Percentiles rank a stretch among this genome's conserved stretches.
Conservation (phyloP, 768 basidiomycete genomes). For the Mrakia gelida region DNA sequence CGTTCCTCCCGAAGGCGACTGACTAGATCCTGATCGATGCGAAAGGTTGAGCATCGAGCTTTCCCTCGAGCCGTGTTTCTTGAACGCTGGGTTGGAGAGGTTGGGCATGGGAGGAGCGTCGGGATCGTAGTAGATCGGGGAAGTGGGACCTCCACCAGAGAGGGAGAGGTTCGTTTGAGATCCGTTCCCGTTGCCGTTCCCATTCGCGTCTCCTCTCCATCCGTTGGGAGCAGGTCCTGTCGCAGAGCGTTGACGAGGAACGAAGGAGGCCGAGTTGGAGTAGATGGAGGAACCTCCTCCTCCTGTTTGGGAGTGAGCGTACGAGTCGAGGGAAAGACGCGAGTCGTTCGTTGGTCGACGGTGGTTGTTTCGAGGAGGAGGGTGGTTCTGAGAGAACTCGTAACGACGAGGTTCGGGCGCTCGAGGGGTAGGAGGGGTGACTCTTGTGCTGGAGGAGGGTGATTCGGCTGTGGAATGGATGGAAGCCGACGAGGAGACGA, state of each 20-base stretch:
- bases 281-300: slow-evolving; percentile 12
- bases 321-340: slow-evolving; percentile 3
- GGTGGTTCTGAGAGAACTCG: slow-evolving; percentile 24
- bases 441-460: not conserved
- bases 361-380: not conserved
- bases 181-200: slow-evolving; percentile 5
- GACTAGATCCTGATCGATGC: not conserved
- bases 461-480: slow-evolving; percentile 15
- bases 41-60: slow-evolving; percentile 3
- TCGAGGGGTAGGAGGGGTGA: slow-evolving; percentile 4
- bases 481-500: slow-evolving; percentile 23
- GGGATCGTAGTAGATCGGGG: slow-evolving; percentile 11
- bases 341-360: slow-evolving; percentile 21
- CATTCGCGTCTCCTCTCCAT: not conserved
- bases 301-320: not conserved
- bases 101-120: slow-evolving; percentile 20
- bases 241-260: not conserved
- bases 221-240: not conserved
- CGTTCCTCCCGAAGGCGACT: not conserved
- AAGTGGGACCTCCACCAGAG: not conserved
- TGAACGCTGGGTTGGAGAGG: slow-evolving; percentile 9
- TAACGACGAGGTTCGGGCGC: slow-evolving; percentile 26
- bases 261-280: not conserved
- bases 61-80: slow-evolving; percentile 8
- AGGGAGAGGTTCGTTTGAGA: not conserved